Conservation (phyloP, 768 basidiomycete genomes). For the Albatrellus ellisii region DNA sequence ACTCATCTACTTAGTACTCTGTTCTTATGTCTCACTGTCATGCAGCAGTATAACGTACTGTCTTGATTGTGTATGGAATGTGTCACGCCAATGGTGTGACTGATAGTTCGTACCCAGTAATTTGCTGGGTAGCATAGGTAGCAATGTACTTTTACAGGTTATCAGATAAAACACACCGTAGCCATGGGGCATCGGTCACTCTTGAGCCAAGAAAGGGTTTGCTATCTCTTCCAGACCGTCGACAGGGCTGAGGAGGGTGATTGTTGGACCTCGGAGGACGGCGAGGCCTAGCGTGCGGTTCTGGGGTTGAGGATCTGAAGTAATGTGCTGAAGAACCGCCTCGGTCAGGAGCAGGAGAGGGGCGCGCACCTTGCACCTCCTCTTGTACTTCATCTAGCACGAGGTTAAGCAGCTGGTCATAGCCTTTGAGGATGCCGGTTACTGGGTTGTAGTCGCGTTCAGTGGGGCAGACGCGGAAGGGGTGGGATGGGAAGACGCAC, state of each 20-base stretch:
- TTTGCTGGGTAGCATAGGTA: neutral
- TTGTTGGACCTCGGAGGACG: conserved; percentile 88
- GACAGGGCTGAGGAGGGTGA: conserved; percentile 87
- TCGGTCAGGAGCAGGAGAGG: conserved; percentile 7
- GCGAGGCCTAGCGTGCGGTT: conserved; percentile 67
- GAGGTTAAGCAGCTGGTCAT: conserved; percentile 90
- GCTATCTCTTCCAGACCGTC: conserved; percentile 93
- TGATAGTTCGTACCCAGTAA: no score
- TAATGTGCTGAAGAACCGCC: neutral
- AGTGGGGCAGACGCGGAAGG: neutral
- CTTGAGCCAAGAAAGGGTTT: conserved; percentile 73
- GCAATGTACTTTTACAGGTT: neutral
- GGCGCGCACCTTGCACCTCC: conserved; percentile 45
- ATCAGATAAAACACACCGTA: neutral
- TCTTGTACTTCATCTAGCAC: conserved; percentile 95
- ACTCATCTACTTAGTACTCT: no score
- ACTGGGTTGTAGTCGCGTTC: conserved; percentile 34
- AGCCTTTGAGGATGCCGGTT: conserved; percentile 87
- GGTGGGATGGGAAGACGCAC: conserved; percentile 24
- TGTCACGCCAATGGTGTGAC: no score
- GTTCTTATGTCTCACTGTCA: no score
- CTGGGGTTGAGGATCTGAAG: conserved; percentile 49
- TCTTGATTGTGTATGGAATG: no score
- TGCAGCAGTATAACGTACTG: no score
- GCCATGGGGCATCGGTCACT: conserved; percentile 21